phyloP scores from a whole-genome alignment of 257 asterid species.

The Rehmannia glutinosa region DNA sequence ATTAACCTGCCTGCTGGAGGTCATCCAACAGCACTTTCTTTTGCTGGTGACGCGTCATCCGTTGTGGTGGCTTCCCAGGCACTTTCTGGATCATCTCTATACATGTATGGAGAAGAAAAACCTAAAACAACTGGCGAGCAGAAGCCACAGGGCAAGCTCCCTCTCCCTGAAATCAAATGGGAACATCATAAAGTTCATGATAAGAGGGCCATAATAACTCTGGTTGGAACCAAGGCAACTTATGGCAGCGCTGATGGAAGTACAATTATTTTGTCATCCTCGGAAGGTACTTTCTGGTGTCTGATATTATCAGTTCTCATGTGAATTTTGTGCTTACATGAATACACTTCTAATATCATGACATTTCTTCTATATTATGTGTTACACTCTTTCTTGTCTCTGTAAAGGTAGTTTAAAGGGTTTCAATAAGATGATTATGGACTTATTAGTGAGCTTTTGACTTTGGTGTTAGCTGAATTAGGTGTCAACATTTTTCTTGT shows the following conservation, averaged over 20 bases:
- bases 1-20: conserved; percentile 86
- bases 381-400: neutral
- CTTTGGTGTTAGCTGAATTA: neutral
- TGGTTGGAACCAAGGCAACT: conserved; percentile 73
- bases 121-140: conserved; percentile 48
- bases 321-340: neutral
- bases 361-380: neutral
- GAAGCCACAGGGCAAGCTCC: conserved; percentile 74
- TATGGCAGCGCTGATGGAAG: conserved; percentile 96
- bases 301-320: conserved; percentile 12
- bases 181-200: conserved; percentile 82
- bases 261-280: conserved; percentile 65
- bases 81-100: conserved; percentile 76
- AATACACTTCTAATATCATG: neutral
- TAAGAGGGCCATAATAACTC: conserved; percentile 63
- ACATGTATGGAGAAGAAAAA: conserved; percentile 88
- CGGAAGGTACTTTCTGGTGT: conserved; percentile 65
- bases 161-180: conserved; percentile 94
- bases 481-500: neutral
- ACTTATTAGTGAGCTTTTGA: neutral
- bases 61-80: conserved; percentile 75
- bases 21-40: conserved; percentile 80
- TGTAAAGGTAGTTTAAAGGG: neutral
- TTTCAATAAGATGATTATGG: neutral
- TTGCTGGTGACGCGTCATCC: conserved; percentile 74